Evolutionary conservation across 2,329 filamentous ascomycete genomes (phyloP), one percentile per base, ranked within the genome.

Genomic region (Knufia fluminis): DNA sequence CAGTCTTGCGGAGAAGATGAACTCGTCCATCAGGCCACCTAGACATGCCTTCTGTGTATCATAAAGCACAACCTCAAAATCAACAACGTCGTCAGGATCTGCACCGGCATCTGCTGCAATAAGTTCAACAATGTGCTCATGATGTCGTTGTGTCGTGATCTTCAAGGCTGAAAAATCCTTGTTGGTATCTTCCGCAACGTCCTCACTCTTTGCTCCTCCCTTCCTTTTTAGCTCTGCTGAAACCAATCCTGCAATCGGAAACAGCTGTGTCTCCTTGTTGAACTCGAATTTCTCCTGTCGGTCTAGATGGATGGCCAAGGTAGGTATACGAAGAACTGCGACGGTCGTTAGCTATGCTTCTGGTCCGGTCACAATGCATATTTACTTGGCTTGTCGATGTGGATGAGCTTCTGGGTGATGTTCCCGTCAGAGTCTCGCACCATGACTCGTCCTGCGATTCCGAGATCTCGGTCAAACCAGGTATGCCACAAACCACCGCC

Each of bases 401-500:
- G 92, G 69, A 97, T 80, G 50, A 98, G 77, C 68, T 84, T 90
- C 69, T 88, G 85, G 54, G 82, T 79, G 56, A 94, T 86, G 56
- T 78, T 82, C 46, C 85, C 86, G 51, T 85, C 77, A 41, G 76
- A 77, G 50, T 82, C 82, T 59, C 78, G 81, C 49, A 92, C 86
- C 73, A 97, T 83, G 12, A 86, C 86, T 52, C 92, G 79, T 7
- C 92, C 92, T 26, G 92, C 92, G 48, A 97, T 81, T 60, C 86
- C 85, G 54, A 98, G 73, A 66, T 98, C 92, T 45, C 92, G 83
- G 67, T 98, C 92, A 64, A 98, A 98, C 92, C 81, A 98, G 41
- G 87, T 94, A 68, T 96, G 90, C 91, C 91, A 97, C 62, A 97
- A 83, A 49, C 92, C 92, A 54, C 92, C 92, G 47, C 92, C 92